Percentiles rank a stretch among this genome's conserved stretches.
These are phyloP conservation scores for Rhodocollybia butyracea DNA, from an alignment of 768 basidiomycete genomes.

Conservation along the genomic window DNA sequence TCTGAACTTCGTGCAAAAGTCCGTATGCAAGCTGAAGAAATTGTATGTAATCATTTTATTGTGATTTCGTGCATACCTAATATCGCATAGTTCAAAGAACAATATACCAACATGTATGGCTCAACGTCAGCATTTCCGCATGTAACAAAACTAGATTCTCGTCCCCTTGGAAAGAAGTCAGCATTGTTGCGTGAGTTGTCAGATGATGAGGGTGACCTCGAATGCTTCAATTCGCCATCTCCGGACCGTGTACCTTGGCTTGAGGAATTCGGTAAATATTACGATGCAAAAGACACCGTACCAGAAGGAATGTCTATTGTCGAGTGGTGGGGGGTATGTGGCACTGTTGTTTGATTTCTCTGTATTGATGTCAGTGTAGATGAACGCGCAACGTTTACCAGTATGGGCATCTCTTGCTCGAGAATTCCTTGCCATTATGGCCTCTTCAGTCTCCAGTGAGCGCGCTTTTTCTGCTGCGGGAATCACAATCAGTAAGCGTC, in stretches of 20 bases:
- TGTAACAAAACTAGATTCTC: neutral
- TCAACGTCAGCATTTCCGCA: neutral
- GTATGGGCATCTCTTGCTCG: slow-evolving; percentile 32
- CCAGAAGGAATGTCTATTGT: slow-evolving; percentile 19
- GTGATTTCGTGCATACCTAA: neutral
- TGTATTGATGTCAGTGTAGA: slow-evolving; percentile 8
- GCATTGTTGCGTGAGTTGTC: neutral
- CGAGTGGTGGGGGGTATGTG: slow-evolving; percentile 33
- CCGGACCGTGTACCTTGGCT: slow-evolving; percentile 17
- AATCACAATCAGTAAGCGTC: slow-evolving; percentile 27
- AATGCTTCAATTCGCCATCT: slow-evolving; percentile 3
- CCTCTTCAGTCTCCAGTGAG: slow-evolving; percentile 36
- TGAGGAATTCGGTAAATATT: slow-evolving; percentile 20
- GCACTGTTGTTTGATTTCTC: neutral
- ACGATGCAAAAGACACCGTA: slow-evolving; percentile 13
- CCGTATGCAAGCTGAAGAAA: neutral
- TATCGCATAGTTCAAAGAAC: neutral
- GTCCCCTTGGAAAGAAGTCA: no score
- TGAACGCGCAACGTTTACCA: slow-evolving; percentile 23
- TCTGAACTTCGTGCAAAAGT: slow-evolving; percentile 11
- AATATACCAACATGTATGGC: neutral
- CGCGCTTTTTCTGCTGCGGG: slow-evolving; percentile 36
- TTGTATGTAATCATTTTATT: neutral
- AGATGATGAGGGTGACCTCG: slow-evolving; percentile 9
- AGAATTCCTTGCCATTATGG: slow-evolving; percentile 37